A percentile compares a stretch with the other conserved stretches of the same genome.
Conservation (phyloP, 169 alveolate species). For the Amoebophrya sp. region DNA sequence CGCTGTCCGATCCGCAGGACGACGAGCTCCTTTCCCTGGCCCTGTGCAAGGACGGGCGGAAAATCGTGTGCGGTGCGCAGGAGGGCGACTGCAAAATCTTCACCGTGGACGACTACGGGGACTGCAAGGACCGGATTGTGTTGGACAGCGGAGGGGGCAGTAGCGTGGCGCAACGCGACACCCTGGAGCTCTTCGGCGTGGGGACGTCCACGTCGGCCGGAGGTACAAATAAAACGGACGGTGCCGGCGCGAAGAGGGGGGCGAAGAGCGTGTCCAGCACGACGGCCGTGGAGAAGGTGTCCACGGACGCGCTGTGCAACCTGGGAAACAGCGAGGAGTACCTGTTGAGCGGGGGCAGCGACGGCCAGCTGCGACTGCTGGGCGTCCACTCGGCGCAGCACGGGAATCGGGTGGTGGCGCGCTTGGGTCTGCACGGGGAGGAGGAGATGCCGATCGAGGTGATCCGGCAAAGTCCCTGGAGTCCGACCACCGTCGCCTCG, state of each 20-base stretch:
- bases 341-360: background rate
- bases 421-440: background rate
- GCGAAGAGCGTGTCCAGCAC: no score
- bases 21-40: background rate
- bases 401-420: constrained; percentile 2
- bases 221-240: background rate
- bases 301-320: background rate
- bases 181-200: background rate
- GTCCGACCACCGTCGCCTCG: background rate
- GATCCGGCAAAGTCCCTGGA: background rate
- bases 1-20: constrained; percentile 13
- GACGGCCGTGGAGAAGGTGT: background rate
- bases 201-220: background rate
- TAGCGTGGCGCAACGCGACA: background rate
- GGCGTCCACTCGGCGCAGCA: background rate
- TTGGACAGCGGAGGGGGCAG: background rate
- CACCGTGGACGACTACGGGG: background rate
- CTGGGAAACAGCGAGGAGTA: background rate
- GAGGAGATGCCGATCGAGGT: background rate
- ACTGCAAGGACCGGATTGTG: constrained; percentile 21
- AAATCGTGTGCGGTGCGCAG: background rate
- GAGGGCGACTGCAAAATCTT: background rate
- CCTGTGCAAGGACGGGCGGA: background rate
- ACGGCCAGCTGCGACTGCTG: background rate
- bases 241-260: no score